Percentiles rank a stretch among this genome's conserved stretches.
Conservation (phyloP, 495 filamentous ascomycete genomes). For the Apiosordaria backusii region DNA sequence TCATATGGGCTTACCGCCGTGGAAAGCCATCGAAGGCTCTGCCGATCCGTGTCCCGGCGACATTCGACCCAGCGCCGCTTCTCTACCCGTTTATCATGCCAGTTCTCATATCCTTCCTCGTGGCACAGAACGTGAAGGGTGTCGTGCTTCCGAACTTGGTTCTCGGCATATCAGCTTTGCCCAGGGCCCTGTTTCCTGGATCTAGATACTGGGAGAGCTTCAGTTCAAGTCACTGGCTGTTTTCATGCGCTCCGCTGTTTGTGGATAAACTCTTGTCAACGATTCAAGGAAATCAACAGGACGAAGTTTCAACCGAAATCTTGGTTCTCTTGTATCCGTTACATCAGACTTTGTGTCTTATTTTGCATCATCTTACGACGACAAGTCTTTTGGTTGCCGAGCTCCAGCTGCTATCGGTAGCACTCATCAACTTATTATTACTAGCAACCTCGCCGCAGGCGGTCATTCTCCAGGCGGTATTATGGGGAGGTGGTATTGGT, state of each 20-base stretch:
- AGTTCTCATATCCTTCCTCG: conserved; percentile 70
- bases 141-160: conserved; percentile 74
- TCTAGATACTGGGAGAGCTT: conserved; percentile 50
- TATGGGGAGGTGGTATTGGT: conserved; percentile 84
- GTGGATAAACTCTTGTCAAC: conserved; percentile 33
- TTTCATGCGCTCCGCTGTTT: conserved; percentile 56
- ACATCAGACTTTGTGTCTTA: conserved; percentile 73
- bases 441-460: conserved; percentile 79
- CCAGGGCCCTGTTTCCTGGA: conserved; percentile 66
- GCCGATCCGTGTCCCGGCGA: conserved; percentile 56
- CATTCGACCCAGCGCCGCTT: conserved; percentile 87
- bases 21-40: conserved; percentile 35
- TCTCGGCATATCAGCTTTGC: conserved; percentile 74
- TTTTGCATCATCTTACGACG: conserved; percentile 74
- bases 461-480: conserved; percentile 71
- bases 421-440: conserved; percentile 77
- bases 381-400: conserved; percentile 85
- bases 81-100: conserved; percentile 81
- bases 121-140: conserved; percentile 54
- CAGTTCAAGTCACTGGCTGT: conserved; percentile 67
- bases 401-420: conserved; percentile 76
- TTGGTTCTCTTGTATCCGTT: conserved; percentile 75
- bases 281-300: background rate
- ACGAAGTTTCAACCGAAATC: conserved; percentile 52
- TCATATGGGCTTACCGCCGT: conserved; percentile 40